phyloP scores from a whole-genome alignment of 2,329 filamentous ascomycete genomes.

The Huntiella decipiens region DNA sequence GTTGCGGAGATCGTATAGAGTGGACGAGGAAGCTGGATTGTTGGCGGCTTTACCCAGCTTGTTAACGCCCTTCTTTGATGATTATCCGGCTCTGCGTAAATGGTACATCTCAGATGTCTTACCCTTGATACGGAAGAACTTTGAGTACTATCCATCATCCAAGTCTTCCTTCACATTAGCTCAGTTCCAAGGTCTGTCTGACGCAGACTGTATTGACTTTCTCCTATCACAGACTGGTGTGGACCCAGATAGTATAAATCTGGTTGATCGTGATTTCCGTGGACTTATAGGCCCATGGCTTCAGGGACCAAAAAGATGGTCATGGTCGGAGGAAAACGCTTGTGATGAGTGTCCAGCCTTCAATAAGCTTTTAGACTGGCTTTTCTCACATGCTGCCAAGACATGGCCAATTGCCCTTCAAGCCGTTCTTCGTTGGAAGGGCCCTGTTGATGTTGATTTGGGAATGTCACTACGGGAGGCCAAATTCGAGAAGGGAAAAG shows the following conservation, averaged over 20 bases:
- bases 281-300: constrained; percentile 57
- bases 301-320: constrained; percentile 20
- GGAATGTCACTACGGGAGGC: constrained; percentile 33
- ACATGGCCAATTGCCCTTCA: constrained; percentile 44
- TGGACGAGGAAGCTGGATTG: constrained; percentile 56
- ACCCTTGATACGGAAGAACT: constrained; percentile 48
- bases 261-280: constrained; percentile 44
- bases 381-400: constrained; percentile 37
- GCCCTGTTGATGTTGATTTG: constrained; percentile 50
- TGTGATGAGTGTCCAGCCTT: constrained; percentile 35
- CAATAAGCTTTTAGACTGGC: constrained; percentile 51
- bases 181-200: constrained; percentile 43
- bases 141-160: constrained; percentile 45
- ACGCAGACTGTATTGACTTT: constrained; percentile 37
- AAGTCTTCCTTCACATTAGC: constrained; percentile 33
- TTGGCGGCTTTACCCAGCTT: constrained; percentile 49
- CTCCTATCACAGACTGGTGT: constrained; percentile 39
- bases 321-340: constrained; percentile 15
- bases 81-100: constrained; percentile 38
- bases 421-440: constrained; percentile 53
- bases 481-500: constrained; percentile 41
- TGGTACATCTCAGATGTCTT: constrained; percentile 54
- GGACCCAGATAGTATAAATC: constrained; percentile 20
- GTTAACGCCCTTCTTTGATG: constrained; percentile 46
- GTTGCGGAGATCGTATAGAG: constrained; percentile 44